A percentile compares a stretch with the other conserved stretches of the same genome.
phyloP scores from a whole-genome alignment of 257 asterid genomes.

The Jaltomata sinuosa region DNA sequence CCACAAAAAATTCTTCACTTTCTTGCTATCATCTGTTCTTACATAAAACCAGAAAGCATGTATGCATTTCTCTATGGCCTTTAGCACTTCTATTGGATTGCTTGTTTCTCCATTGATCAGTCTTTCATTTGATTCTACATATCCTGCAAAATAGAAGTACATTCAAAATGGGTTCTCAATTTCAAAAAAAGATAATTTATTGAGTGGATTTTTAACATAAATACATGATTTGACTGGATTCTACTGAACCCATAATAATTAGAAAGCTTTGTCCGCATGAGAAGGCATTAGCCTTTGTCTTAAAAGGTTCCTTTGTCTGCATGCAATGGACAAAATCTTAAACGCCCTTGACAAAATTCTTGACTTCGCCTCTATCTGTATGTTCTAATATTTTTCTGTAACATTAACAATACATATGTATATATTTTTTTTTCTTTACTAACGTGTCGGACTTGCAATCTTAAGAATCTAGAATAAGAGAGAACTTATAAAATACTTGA shows the following conservation, averaged over 20 bases:
- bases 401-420: neutral
- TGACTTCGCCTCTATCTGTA: neutral
- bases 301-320: neutral
- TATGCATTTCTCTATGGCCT: constrained; percentile 39
- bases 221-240: too few species aligned
- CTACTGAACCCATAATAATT: too few species aligned
- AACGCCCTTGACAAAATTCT: neutral
- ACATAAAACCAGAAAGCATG: constrained; percentile 35
- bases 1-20: constrained; percentile 3
- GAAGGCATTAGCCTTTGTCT: neutral
- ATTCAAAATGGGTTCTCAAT: too few species aligned
- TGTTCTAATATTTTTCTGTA: neutral
- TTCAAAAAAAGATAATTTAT: too few species aligned
- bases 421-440: neutral
- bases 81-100: constrained; percentile 24
- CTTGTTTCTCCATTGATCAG: constrained; percentile 17
- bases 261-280: neutral
- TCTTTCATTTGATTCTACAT: constrained; percentile 6
- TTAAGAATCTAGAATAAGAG: neutral
- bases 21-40: constrained; percentile 23
- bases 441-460: neutral
- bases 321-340: too few species aligned
- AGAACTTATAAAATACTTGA: neutral
- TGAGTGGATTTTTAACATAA: too few species aligned
- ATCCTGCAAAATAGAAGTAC: neutral